Evolutionary conservation across 352 stramenopile species (phyloP), one percentile per base, ranked within the genome.

Genomic region (Phytophthora cajani): DNA sequence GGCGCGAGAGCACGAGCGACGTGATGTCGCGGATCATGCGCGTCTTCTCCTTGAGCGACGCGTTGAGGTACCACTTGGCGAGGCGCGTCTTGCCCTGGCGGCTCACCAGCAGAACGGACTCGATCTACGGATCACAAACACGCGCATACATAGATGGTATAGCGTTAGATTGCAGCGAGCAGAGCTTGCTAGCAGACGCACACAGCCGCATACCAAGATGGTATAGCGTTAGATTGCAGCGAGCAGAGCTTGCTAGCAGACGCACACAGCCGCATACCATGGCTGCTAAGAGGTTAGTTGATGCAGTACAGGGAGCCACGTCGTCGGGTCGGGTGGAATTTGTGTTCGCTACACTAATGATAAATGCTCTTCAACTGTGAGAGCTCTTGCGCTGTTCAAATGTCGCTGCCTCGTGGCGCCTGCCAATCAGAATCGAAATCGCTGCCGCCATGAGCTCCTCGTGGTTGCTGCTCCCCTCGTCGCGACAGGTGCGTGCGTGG

Each of bases 51-150:
- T 93, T 87, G 23, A 89, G 77, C 38, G 87, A 88, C 54, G 85
- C 84, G 12, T 77, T 80, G 60, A 88, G 77, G 78, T 98, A 98
- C 85, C 92, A 98, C 75, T 97, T 97, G 72, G 89, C 84, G 5
- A 98, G 81, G 36, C 92, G 90, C 59, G 95, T 96, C 79, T 98
- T 98, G 71, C 92, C 92, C 76, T 98, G 92, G 57, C 92, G 92
- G 64, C 87, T 97, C 72, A 97, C 85, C 9, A 98, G 83, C 50
- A 98, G 78, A 44, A 98, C 71, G 2, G 90, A 81, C 67, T 97
- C 87, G 67, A 98, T 97, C 90, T 96, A 56, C 8, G 72, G 40
- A 17, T 27, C 23, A 27, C 23, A 27, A 27, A 27, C 23, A 27
- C 23, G 66, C n/a, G 67, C 19, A 71, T 27, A 72, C 49, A 72